A percentile compares a stretch with the other conserved stretches of the same genome.
Evolutionary conservation across 1,139 yeast genomes (phyloP).

Genomic region (Sugiyamaella japonica): DNA sequence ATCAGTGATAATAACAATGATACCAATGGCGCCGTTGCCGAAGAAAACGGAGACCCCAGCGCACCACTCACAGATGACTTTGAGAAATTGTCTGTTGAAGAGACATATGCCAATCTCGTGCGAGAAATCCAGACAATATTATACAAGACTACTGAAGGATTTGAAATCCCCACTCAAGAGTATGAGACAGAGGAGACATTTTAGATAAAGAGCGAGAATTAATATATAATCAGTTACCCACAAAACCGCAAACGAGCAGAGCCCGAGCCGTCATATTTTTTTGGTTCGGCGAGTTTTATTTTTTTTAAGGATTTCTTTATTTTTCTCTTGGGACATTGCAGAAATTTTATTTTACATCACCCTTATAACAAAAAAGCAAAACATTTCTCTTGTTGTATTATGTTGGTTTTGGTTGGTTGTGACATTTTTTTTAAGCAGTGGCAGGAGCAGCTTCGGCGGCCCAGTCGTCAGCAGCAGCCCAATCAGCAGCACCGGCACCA

Average conservation of each 20-base stretch:
- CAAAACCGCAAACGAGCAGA: neutral
- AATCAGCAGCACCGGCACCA: conserved; percentile 53
- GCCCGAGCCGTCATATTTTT: neutral
- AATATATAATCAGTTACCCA: neutral
- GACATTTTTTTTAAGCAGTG: conserved; percentile 13
- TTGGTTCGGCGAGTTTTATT: neutral
- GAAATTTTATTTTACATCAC: conserved; percentile 16
- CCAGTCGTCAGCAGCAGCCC: conserved; percentile 62
- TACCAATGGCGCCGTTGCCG: conserved; percentile 10
- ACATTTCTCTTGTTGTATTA: conserved; percentile 11
- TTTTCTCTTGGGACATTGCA: conserved; percentile 10
- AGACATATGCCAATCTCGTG: conserved; percentile 25
- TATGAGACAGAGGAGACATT: conserved; percentile 39
- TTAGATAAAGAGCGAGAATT: conserved; percentile 25
- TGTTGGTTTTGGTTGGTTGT: conserved; percentile 10
- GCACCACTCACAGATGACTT: conserved; percentile 32
- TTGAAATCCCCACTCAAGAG: conserved; percentile 41
- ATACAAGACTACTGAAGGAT: conserved; percentile 80
- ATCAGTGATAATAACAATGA: conserved; percentile 22
- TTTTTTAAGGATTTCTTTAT: conserved; percentile 7
- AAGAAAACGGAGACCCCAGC: conserved; percentile 22
- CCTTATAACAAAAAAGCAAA: conserved; percentile 14
- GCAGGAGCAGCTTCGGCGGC: conserved; percentile 60
- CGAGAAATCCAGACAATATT: conserved; percentile 68
- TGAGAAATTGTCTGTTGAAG: conserved; percentile 31